Base-by-base conservation (phyloP, 2,329 filamentous ascomycete species). In the Fusarium sublunatum region DNA sequence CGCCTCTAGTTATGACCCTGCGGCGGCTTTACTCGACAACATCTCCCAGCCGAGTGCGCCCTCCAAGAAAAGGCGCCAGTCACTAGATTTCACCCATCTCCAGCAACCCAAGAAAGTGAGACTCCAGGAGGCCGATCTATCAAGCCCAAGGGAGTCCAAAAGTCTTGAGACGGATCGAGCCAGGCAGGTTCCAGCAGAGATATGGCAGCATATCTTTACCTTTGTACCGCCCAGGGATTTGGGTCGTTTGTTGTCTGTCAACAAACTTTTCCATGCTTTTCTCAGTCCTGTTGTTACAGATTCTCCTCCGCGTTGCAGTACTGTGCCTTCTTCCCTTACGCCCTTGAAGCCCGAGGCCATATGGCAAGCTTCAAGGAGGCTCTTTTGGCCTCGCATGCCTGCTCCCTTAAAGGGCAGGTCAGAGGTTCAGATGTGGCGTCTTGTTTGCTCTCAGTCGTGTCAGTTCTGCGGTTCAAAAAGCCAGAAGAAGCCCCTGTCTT, bases 381-480 rank as follows among this genome's bases (percentile, higher is more conserved):
- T 79, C 19, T 88, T 86, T 73, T 85, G 86, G 78, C 86, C 86
- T 25, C 83, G 83, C 65, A 86, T 93, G 79, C 91, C 91, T 42
- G 82, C 82, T 53, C 91, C 91, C 26, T 80, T 94, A 45, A 78
- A 79, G 48, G 83, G 82, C 55, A 85, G 83, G 72, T 85, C 85
- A 38, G 91, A 95, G 75, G 79, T 91, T 64, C 85, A 89, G 38
- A 93, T 93, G 90, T 92, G 91, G 85, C 85, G 84, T 70, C 78
- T 95, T 46, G 81, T 87, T 32, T 88, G 86, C 74, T 83, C 85
- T 43, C 78, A 72, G 28, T 76, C 72, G 51, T 96, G 92, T 74
- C 88, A 93, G 70, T 86, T 88, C 65, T 95, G 92, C 75, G 78
- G 77, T 50, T 85, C 80, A 60, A 68, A 64, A 45, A 74, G 71